phyloP scores from a whole-genome alignment of 2,329 filamentous ascomycete genomes.

The Capronia americana region DNA sequence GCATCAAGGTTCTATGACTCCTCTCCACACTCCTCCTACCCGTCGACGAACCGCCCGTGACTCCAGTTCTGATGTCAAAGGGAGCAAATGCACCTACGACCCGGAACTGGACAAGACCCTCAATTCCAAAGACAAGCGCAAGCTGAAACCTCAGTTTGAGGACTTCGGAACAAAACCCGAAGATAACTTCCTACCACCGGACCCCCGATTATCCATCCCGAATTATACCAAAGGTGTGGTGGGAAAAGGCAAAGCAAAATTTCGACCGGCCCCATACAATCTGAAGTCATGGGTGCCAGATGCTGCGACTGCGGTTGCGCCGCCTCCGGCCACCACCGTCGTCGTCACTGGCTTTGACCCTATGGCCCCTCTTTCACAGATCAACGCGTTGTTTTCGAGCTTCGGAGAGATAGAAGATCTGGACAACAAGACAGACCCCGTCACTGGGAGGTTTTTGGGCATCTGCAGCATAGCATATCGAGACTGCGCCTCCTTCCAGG shows the following conservation, averaged over 20 bases:
- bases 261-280: slow-evolving; percentile 76
- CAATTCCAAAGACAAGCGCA: slow-evolving; percentile 62
- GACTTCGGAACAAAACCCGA: slow-evolving; percentile 64
- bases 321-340: slow-evolving; percentile 86
- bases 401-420: slow-evolving; percentile 90
- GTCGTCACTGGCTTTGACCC: slow-evolving; percentile 97
- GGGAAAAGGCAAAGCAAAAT: slow-evolving; percentile 72
- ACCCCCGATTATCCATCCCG: slow-evolving; percentile 77
- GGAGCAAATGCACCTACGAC: slow-evolving; percentile 67
- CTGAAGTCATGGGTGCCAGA: slow-evolving; percentile 84
- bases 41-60: slow-evolving; percentile 58
- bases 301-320: slow-evolving; percentile 75
- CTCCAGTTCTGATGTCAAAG: slow-evolving; percentile 60
- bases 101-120: slow-evolving; percentile 66
- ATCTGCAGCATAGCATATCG: slow-evolving; percentile 91
- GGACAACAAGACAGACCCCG: slow-evolving; percentile 92
- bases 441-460: slow-evolving; percentile 90
- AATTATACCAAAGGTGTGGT: slow-evolving; percentile 67
- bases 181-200: slow-evolving; percentile 78
- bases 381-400: slow-evolving; percentile 75
- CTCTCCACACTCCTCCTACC: slow-evolving; percentile 53
- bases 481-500: slow-evolving; percentile 67
- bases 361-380: slow-evolving; percentile 60
- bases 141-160: slow-evolving; percentile 57
- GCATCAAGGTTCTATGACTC: slow-evolving; percentile 47